Base-by-base conservation (phyloP, 148 eudicot species). In the Rhododendron mucronatum region DNA sequence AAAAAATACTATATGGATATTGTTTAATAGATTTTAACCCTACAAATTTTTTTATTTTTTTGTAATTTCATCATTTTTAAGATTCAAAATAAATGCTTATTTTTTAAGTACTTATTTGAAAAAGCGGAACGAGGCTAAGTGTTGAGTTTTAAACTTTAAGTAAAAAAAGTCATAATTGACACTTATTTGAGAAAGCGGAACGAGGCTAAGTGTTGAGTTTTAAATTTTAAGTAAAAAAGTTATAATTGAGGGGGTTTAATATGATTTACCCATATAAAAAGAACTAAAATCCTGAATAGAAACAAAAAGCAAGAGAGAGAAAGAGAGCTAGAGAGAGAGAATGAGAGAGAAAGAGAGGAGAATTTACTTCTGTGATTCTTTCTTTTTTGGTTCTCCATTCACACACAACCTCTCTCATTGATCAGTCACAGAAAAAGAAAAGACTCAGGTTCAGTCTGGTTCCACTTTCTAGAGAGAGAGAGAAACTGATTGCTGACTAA, bases 401-500 rank as follows among this genome's bases (percentile, higher is more conserved):
- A 9, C 61, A 74, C 47, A 48, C 7, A 28, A 12, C 33, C 39
- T 82, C 53, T 61, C 67, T 45, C 81, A 33, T 63, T 83, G 69
- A 65, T 78, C 84, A 59, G 14, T 82, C 74, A 37, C 83, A 67
- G 5, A 30, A 28, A 41, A 41, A 41, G 45, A 30, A 37, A 45
- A 23, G 33, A 44, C 48, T 15, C 37, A 2, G 65, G 47, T 14
- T 55, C 33, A 37, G 65, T 28, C 35, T 71, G 78, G 4, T 50
- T 45, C 51, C 18, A 33, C 51, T 39, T 44, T 63, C 45, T 73
- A 45, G 33, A 84, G 63, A 84, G 80, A 83, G 57, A 84, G 80
- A 83, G 85, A 83, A 45, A 75, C 51, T 51, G 50, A 75, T 84
- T 50, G 86, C 39, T 50, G 86, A 84, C 79, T 35, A 47, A 13